Evolutionary conservation across 208 protist species (phyloP), one percentile per base, ranked within the genome.

Genomic region (Leishmania amazonensis): DNA sequence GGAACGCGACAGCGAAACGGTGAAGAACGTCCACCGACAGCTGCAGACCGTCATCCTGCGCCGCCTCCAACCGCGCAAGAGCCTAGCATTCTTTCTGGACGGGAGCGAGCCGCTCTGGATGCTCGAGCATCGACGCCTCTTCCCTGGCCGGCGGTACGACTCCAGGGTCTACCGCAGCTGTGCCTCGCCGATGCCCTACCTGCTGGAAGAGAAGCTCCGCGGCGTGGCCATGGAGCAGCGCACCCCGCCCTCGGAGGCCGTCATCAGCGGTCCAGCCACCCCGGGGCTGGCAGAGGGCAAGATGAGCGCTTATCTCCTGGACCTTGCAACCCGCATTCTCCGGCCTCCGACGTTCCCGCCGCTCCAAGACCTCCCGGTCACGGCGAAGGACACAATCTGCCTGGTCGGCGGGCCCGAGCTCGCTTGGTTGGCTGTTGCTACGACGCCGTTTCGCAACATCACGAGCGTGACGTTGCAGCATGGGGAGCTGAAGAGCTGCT

Each of bases 91-190:
- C 60, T 86, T 94, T 57, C 65, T 95, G 76, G 91, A 95, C 75
- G 93, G 93, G 54, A 88, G 80, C 54, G 89, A 88, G 60, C 91
- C 91, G 58, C 91, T 96, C 31, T 96, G 93, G 93, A 88, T 89
- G 81, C 76, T 94, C 8, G 88, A 91, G 62, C 85, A 89, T 47
- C 89, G 84, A 65, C 90, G 93, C 62, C 84, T 89, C 51, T 91
- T 91, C 67, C 90, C 90, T 53, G 88, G 87, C 9, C 89, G 88
- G 35, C 87, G 86, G 31, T 94, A 90, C 83, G 90, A 94, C 51
- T 65, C 83, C 4, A 81, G 85, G 49, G 93, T 95, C 76, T 93
- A 94, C 81, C 90, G 91, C 72, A 93, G 91, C 85, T 90, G 90
- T 21, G 93, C 87, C 57, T 94, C 90, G 0, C 89, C 93, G 54